Evolutionary conservation across 1,284 basidiomycete species (phyloP).

Genomic region (Ustilago bromivora): DNA sequence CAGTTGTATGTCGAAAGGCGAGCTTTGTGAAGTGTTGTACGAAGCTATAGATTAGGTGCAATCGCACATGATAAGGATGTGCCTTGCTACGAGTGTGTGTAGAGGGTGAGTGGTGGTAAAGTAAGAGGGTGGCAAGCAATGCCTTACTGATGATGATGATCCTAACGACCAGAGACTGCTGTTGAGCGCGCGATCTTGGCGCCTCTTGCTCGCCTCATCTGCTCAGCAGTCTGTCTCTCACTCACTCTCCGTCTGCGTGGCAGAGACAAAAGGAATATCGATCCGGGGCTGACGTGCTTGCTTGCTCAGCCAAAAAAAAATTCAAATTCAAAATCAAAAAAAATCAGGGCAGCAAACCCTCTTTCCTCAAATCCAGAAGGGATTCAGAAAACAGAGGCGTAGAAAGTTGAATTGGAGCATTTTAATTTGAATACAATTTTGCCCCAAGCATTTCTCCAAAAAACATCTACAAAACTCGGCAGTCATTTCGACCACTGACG

Average conservation of each 20-base stretch:
- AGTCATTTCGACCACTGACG: constrained; percentile 13
- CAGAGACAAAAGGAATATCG: neutral
- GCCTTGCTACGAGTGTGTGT: neutral
- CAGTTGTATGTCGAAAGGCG: neutral
- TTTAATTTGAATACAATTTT: neutral
- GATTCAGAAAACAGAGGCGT: neutral
- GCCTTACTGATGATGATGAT: neutral
- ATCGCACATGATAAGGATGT: constrained; percentile 15
- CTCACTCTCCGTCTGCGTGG: neutral
- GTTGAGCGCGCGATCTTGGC: constrained; percentile 2
- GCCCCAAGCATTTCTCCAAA: neutral
- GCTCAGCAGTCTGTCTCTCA: neutral
- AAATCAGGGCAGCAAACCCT: no score
- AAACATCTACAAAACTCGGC: constrained; percentile 17
- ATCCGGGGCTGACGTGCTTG: constrained; percentile 11
- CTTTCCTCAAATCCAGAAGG: neutral
- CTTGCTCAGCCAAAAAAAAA: constrained; percentile 21
- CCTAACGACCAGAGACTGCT: constrained; percentile 3
- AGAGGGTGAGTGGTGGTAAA: neutral
- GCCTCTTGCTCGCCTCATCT: neutral
- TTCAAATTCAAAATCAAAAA: no score
- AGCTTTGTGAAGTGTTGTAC: neutral
- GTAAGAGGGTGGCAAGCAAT: neutral
- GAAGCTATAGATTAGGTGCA: constrained; percentile 11
- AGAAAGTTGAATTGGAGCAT: neutral